Conservation (phyloP, 805 yeast genomes). For the Monosporozyma yasuniensis region DNA sequence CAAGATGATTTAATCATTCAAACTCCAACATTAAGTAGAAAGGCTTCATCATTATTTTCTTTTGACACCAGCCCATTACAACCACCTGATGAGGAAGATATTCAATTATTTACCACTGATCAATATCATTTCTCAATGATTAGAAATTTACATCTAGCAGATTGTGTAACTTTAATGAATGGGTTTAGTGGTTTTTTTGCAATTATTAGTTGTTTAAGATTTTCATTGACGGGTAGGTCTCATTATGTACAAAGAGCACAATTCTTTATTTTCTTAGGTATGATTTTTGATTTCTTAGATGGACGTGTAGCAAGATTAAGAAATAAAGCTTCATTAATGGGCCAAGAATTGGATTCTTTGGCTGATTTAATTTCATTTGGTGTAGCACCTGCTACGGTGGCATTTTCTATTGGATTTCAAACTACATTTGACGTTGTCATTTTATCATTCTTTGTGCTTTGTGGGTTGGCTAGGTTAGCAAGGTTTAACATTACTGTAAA, state of each 20-base stretch:
- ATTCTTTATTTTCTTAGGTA: conserved; percentile 76
- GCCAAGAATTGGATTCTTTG: conserved; percentile 93
- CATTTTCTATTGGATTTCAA: conserved; percentile 83
- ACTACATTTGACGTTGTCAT: conserved; percentile 71
- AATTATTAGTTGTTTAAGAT: conserved; percentile 76
- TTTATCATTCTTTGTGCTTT: conserved; percentile 76
- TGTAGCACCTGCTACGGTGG: conserved; percentile 90
- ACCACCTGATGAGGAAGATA: conserved; percentile 72
- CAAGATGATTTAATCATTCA: not conserved
- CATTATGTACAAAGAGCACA: conserved; percentile 82
- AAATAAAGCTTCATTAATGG: conserved; percentile 85
- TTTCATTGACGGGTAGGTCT: conserved; percentile 55
- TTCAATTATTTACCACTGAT: conserved; percentile 71
- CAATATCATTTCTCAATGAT: conserved; percentile 78
- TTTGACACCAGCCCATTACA: conserved; percentile 50
- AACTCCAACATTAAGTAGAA: conserved; percentile 27
- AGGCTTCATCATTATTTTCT: conserved; percentile 47
- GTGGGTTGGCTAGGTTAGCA: conserved; percentile 90
- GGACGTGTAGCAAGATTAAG: conserved; percentile 95
- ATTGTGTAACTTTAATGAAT: conserved; percentile 86
- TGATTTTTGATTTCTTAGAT: conserved; percentile 92
- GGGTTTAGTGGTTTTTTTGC: conserved; percentile 92
- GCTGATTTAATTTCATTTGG: conserved; percentile 94
- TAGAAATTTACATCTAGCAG: conserved; percentile 87
- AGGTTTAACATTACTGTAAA: conserved; percentile 92